A percentile compares a stretch with the other conserved stretches of the same genome.
phyloP scores from a whole-genome alignment of 441 rosid species.

The Erysimum cheiri region DNA sequence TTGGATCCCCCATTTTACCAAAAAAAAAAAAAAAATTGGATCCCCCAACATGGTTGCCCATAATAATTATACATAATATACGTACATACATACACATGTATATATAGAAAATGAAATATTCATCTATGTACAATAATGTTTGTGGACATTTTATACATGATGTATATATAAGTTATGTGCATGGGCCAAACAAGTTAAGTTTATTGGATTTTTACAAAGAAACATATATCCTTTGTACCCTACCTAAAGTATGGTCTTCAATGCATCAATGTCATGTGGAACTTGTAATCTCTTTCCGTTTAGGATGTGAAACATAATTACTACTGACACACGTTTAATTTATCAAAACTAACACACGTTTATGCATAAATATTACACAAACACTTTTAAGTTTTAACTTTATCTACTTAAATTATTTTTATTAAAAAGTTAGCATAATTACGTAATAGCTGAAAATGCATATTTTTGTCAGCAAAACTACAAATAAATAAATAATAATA shows the following conservation, averaged over 20 bases:
- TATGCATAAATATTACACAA: background rate
- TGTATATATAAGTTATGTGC: background rate
- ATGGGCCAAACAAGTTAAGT: conserved; percentile 31
- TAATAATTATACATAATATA: conserved; percentile 32
- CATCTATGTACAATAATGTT: conserved; percentile 26
- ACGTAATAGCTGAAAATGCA: background rate
- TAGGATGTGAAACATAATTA: background rate
- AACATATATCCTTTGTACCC: conserved; percentile 37
- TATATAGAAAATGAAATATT: background rate
- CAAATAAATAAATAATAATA: too few relatives aligned
- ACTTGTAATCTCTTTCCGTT: background rate
- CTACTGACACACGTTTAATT: background rate
- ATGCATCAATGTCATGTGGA: conserved; percentile 24
- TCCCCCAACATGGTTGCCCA: conserved; percentile 41
- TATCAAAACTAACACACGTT: background rate
- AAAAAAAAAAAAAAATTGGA: too few relatives aligned
- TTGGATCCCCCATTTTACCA: conserved; percentile 30
- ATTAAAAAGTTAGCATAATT: background rate
- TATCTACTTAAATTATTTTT: background rate
- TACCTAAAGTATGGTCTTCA: conserved; percentile 36
- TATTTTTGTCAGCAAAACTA: background rate
- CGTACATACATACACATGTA: too few relatives aligned
- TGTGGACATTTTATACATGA: conserved; percentile 23
- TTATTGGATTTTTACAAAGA: conserved; percentile 28
- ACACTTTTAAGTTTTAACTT: background rate